Conservation (phyloP, 345 rosid species). For the Salix viminalis region DNA sequence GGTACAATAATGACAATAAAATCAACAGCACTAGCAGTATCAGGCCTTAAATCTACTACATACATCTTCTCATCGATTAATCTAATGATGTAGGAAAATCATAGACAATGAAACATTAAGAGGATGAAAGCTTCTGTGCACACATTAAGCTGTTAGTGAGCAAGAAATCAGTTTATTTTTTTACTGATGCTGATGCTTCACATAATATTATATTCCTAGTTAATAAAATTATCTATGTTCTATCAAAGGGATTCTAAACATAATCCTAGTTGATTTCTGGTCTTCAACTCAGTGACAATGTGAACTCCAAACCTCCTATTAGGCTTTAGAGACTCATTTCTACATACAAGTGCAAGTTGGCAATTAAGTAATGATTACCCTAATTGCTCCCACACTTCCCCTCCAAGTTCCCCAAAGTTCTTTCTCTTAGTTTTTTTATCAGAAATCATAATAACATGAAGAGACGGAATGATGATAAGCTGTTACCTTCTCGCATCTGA, state of each 20-base stretch:
- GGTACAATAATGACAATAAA: neutral
- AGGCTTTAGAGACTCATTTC: neutral
- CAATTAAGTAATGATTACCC: neutral
- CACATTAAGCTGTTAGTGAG: neutral
- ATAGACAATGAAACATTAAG: neutral
- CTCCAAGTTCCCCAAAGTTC: neutral
- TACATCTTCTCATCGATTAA: neutral
- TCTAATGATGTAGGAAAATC: constrained; percentile 1
- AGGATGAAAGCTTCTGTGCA: neutral
- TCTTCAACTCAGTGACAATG: neutral
- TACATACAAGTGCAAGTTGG: neutral
- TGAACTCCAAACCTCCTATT: neutral
- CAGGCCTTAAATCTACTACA: constrained; percentile 9
- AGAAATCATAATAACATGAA: neutral
- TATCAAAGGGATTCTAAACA: neutral
- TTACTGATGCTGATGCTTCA: neutral
- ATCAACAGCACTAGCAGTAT: neutral
- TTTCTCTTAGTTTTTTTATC: neutral
- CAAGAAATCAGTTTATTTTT: neutral
- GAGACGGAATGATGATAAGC: neutral
- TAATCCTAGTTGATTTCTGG: neutral
- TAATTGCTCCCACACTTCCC: neutral
- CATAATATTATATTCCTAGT: neutral
- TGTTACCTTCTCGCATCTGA: constrained; percentile 36
- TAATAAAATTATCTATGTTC: too few relatives aligned